phyloP scores from a whole-genome alignment of 1,284 basidiomycete genomes.

The Moesziomyces globuligerus region DNA sequence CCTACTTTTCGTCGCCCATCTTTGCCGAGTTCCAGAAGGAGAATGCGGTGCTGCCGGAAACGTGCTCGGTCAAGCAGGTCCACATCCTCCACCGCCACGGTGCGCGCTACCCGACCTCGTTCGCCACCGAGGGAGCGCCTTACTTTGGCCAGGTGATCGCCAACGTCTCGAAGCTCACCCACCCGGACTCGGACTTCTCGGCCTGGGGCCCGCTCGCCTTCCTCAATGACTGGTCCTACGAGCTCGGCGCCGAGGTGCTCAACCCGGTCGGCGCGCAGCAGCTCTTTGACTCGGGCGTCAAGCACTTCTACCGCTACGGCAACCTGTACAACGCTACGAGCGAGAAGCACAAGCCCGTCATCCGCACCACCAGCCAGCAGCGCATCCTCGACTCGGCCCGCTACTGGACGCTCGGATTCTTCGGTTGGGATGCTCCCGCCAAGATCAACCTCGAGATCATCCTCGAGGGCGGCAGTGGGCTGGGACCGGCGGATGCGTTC shows the following conservation, averaged over 20 bases:
- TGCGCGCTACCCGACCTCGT: conserved; percentile 46
- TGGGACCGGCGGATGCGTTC: conserved; percentile 70
- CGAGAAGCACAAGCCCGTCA: conserved; percentile 58
- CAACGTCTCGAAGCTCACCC: conserved; percentile 39
- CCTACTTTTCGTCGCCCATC: conserved; percentile 51
- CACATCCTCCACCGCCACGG: conserved; percentile 55
- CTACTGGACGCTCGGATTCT: conserved; percentile 70
- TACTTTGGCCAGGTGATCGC: conserved; percentile 33
- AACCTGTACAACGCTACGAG: conserved; percentile 48
- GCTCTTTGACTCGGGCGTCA: conserved; percentile 66
- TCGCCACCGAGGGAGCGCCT: conserved; percentile 52
- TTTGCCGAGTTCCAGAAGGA: conserved; percentile 42
- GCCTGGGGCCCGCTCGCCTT: conserved; percentile 75
- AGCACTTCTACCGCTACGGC: conserved; percentile 64
- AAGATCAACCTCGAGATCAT: conserved; percentile 62
- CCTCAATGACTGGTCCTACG: conserved; percentile 75
- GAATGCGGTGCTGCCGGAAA: conserved; percentile 27
- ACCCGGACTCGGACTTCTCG: conserved; percentile 41
- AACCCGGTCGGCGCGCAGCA: conserved; percentile 85
- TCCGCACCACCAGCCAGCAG: conserved; percentile 69
- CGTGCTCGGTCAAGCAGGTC: conserved; percentile 48
- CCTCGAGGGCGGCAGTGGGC: conserved; percentile 45
- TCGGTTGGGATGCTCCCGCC: conserved; percentile 49
- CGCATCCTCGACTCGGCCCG: conserved; percentile 89
- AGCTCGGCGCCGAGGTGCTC: conserved; percentile 75